phyloP scores from a whole-genome alignment of 495 filamentous ascomycete species.

The Penicillium verhagenii region DNA sequence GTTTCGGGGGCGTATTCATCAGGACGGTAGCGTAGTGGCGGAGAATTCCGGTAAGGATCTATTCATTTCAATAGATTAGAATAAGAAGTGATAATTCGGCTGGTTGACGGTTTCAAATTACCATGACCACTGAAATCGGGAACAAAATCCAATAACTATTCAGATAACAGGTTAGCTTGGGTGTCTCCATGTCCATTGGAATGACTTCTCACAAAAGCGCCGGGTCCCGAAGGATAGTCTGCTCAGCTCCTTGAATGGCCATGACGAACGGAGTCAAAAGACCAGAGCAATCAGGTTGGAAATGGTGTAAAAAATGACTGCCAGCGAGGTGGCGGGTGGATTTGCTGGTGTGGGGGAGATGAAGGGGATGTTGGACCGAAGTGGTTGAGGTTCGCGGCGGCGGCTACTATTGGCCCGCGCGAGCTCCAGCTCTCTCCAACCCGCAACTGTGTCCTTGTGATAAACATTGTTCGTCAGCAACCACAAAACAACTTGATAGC shows the following conservation, averaged over 20 bases:
- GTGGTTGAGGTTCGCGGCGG: conserved; percentile 20
- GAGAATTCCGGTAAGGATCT: conserved; percentile 93
- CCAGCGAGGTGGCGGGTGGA: conserved; percentile 3
- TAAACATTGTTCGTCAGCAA: conserved; percentile 19
- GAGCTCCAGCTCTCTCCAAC: conserved; percentile 39
- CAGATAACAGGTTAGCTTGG: conserved; percentile 17
- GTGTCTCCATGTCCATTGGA: conserved; percentile 2
- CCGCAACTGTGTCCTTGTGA: conserved; percentile 38
- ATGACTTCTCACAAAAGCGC: conserved; percentile 76
- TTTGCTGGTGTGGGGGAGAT: conserved; percentile 8
- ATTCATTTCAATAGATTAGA: conserved; percentile 12
- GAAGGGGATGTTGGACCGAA: conserved; percentile 19
- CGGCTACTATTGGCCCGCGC: conserved; percentile 32
- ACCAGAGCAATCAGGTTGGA: conserved; percentile 52
- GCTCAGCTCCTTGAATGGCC: conserved; percentile 75
- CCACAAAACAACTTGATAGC: conserved; percentile 3
- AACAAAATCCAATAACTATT: conserved; percentile 95
- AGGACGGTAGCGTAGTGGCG: conserved; percentile 93
- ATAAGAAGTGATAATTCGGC: not conserved
- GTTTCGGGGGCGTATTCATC: conserved; percentile 83
- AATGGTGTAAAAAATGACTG: not conserved
- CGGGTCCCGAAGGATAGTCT: conserved; percentile 98
- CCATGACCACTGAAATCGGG: conserved; percentile 96
- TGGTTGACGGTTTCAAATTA: conserved; percentile 36
- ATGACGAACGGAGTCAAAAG: conserved; percentile 58